phyloP scores from a whole-genome alignment of 768 basidiomycete species.

The Kwoniella dendrophila region DNA sequence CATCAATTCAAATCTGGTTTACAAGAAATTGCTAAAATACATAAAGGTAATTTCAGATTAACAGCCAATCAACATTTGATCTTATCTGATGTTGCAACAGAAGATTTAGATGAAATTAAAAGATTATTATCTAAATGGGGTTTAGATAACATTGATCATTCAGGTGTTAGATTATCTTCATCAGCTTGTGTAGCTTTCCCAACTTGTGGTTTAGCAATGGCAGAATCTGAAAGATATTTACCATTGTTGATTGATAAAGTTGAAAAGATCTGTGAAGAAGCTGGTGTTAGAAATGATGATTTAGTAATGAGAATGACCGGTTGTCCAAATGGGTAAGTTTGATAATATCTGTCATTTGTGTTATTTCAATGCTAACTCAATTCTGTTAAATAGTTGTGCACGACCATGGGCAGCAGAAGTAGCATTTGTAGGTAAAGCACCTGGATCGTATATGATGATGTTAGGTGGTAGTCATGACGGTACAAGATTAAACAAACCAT shows the following conservation, averaged over 20 bases:
- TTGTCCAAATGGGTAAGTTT: constrained; percentile 61
- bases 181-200: constrained; percentile 98
- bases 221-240: constrained; percentile 82
- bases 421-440: constrained; percentile 95
- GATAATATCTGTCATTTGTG: constrained; percentile 11
- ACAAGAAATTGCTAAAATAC: constrained; percentile 86
- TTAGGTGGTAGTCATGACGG: constrained; percentile 95
- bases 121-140: constrained; percentile 76
- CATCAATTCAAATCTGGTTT: constrained; percentile 90
- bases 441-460: constrained; percentile 87
- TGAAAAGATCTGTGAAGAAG: constrained; percentile 90
- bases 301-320: constrained; percentile 99
- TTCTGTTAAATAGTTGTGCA: constrained; percentile 62
- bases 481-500: constrained; percentile 93
- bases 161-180: constrained; percentile 78
- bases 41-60: constrained; percentile 90
- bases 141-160: constrained; percentile 80
- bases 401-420: constrained; percentile 93
- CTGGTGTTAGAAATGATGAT: constrained; percentile 86
- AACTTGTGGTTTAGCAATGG: constrained; percentile 80
- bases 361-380: constrained; percentile 56
- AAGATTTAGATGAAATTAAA: constrained; percentile 77
- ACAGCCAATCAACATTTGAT: constrained; percentile 95
- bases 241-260: constrained; percentile 89
- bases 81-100: constrained; percentile 75